Evolutionary conservation across 2,329 filamentous ascomycete genomes (phyloP).

Genomic region (Cladosporium sp.): DNA sequence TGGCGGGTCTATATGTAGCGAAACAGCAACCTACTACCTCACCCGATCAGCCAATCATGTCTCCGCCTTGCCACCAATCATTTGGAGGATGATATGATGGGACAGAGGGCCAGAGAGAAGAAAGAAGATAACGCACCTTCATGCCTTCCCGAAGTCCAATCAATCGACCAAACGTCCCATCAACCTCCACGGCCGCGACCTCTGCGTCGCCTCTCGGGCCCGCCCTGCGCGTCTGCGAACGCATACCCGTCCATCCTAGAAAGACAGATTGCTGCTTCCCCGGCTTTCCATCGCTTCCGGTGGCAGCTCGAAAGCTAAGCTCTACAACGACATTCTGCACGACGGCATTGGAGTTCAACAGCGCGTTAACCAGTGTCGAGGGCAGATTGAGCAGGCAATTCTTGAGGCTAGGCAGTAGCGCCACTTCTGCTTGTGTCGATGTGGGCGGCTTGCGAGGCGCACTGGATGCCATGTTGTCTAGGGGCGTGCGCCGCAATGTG

Average conservation of each 20-base stretch:
- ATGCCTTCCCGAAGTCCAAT: constrained; percentile 75
- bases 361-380: constrained; percentile 70
- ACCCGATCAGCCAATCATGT: constrained; percentile 17
- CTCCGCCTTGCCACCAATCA: background rate
- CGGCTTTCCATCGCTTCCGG: constrained; percentile 24
- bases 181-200: constrained; percentile 71
- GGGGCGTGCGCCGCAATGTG: no score
- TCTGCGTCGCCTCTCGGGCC: constrained; percentile 68
- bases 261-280: constrained; percentile 64
- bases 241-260: constrained; percentile 96
- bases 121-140: constrained; percentile 52
- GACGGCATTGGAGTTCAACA: constrained; percentile 85
- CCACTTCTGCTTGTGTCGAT: constrained; percentile 60
- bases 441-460: constrained; percentile 1
- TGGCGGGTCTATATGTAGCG: constrained; percentile 82
- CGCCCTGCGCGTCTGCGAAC: constrained; percentile 65
- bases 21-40: constrained; percentile 47
- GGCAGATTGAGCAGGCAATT: constrained; percentile 94
- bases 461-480: constrained; percentile 2
- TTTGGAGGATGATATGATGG: background rate
- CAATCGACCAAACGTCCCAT: constrained; percentile 72
- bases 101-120: background rate
- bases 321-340: constrained; percentile 96
- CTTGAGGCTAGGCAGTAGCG: constrained; percentile 72
- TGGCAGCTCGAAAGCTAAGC: constrained; percentile 63